These are phyloP conservation scores for Talaromyces proteolyticus DNA, from an alignment of 495 filamentous ascomycete genomes.

Conservation along the genomic window DNA sequence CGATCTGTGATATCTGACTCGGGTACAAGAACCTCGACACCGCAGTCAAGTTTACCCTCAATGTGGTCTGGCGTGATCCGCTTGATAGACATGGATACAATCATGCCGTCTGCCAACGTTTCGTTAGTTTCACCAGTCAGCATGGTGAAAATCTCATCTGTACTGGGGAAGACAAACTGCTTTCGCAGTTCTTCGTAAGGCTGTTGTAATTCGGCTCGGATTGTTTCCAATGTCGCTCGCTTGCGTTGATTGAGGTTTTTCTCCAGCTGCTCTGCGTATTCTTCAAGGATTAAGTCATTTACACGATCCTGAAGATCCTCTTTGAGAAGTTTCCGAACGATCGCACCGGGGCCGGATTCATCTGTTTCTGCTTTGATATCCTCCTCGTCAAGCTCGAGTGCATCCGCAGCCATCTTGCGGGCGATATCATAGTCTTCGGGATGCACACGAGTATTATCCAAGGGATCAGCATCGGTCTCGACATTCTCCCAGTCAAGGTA, in stretches of 20 bases:
- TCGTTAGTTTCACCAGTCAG: conserved; percentile 89
- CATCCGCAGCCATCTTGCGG: conserved; percentile 97
- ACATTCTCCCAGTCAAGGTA: conserved; percentile 79
- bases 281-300: conserved; percentile 91
- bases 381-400: conserved; percentile 92
- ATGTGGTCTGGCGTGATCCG: conserved; percentile 86
- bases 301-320: conserved; percentile 90
- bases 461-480: conserved; percentile 73
- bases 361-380: conserved; percentile 92
- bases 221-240: conserved; percentile 92
- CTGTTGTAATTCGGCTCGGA: conserved; percentile 84
- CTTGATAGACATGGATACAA: conserved; percentile 82
- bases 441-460: conserved; percentile 94
- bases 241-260: conserved; percentile 89
- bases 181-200: conserved; percentile 93
- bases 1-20: conserved; percentile 65
- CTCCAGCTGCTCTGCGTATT: conserved; percentile 95
- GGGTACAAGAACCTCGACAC: conserved; percentile 81
- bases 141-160: conserved; percentile 93
- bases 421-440: conserved; percentile 97
- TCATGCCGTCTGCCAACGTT: conserved; percentile 79
- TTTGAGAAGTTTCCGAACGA: conserved; percentile 86
- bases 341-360: conserved; percentile 79
- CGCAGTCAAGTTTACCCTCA: conserved; percentile 88
- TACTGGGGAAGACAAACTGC: conserved; percentile 61